phyloP scores from a whole-genome alignment of 768 basidiomycete species.

The Lactarius deliciosus region DNA sequence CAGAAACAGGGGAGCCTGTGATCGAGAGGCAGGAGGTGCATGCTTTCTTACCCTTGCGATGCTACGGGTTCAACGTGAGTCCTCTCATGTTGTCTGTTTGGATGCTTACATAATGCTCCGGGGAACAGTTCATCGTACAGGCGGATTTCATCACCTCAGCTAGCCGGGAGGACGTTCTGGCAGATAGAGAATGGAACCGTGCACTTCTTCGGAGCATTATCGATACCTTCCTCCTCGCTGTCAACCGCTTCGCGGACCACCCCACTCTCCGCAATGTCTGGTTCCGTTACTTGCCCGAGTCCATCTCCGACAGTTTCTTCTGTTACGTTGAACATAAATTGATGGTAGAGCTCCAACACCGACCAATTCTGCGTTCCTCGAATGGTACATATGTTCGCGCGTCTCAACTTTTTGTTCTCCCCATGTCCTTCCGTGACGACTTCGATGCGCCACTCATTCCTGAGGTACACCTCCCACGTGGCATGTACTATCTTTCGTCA shows the following conservation, averaged over 20 bases:
- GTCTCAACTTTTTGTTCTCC: conserved; percentile 17
- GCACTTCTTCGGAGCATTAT: conserved; percentile 30
- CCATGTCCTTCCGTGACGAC: conserved; percentile 8
- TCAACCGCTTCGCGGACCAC: conserved; percentile 27
- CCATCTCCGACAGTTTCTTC: conserved; percentile 29
- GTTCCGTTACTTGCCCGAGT: conserved; percentile 33
- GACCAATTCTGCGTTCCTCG: conserved; percentile 28
- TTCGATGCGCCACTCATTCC: conserved; percentile 16
- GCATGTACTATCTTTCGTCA: conserved; percentile 17
- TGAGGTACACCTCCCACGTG: conserved; percentile 8
- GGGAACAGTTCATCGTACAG: conserved; percentile 35
- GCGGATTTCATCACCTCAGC: conserved; percentile 36
- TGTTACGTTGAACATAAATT: conserved; percentile 21
- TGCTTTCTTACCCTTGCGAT: conserved; percentile 33
- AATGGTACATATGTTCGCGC: conserved; percentile 23
- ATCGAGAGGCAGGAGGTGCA: conserved; percentile 28
- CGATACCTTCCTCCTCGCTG: conserved; percentile 30
- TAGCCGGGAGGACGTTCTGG: conserved; percentile 34
- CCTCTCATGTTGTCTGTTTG: not conserved
- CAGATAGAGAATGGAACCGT: conserved; percentile 32
- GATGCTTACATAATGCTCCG: not conserved
- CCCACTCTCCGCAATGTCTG: conserved; percentile 30
- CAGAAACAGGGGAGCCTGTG: conserved; percentile 21
- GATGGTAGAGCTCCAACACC: conserved; percentile 12
- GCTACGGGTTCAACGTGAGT: conserved; percentile 33